These are phyloP conservation scores for Kurtzmaniella quercitrusa DNA, from an alignment of 1,139 yeast genomes.

Conservation along the genomic window DNA sequence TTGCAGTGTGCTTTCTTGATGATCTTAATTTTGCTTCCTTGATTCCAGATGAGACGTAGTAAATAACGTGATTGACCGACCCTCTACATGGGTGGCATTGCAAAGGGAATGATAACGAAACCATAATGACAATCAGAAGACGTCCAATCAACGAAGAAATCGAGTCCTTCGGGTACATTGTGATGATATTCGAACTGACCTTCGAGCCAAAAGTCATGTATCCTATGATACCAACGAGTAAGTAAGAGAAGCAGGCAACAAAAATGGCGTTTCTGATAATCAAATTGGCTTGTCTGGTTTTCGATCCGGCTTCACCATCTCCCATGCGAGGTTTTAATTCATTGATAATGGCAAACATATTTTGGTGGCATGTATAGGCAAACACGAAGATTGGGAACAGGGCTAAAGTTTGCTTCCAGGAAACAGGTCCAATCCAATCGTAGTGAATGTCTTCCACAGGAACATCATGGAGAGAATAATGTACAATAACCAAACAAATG, in stretches of 20 bases:
- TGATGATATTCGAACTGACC: conserved; percentile 66
- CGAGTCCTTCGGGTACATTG: conserved; percentile 60
- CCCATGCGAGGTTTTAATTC: conserved; percentile 42
- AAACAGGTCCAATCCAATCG: conserved; percentile 36
- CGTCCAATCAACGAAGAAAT: conserved; percentile 63
- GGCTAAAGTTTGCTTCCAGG: conserved; percentile 32
- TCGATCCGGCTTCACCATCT: conserved; percentile 43
- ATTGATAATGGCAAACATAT: conserved; percentile 84
- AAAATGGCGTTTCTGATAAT: conserved; percentile 58
- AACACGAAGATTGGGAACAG: conserved; percentile 88
- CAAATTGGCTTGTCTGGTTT: conserved; percentile 48
- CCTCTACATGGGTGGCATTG: conserved; percentile 81
- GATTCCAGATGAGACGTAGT: conserved; percentile 39
- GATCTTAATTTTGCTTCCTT: conserved; percentile 10
- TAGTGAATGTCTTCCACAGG: conserved; percentile 18
- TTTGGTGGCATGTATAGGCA: conserved; percentile 95
- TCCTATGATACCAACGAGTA: conserved; percentile 76
- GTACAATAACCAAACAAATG: conserved; percentile 65
- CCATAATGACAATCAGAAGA: conserved; percentile 65
- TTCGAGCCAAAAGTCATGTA: conserved; percentile 81
- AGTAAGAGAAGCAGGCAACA: conserved; percentile 56
- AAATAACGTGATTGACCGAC: conserved; percentile 64
- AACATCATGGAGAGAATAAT: conserved; percentile 46
- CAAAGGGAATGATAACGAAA: conserved; percentile 65
- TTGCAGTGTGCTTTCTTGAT: conserved; percentile 10